Conservation (phyloP, 192 early-diverging fungal genomes). For the Rhizophagus prolifer region DNA sequence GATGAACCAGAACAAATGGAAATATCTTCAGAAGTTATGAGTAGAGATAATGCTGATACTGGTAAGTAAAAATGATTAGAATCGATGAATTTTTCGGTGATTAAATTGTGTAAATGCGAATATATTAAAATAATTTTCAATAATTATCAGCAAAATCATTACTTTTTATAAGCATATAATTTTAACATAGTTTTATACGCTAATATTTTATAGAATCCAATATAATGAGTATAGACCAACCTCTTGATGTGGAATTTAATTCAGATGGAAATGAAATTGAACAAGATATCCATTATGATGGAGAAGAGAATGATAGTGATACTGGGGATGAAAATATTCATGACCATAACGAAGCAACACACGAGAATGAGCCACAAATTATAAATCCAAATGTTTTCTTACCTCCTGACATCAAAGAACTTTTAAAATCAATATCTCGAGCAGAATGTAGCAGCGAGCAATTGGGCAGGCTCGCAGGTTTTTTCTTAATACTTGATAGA, state of each 20-base stretch:
- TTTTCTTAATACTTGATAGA: constrained; percentile 1
- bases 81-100: background rate
- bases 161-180: background rate
- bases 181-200: too few species aligned
- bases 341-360: background rate
- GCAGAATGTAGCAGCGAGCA: background rate
- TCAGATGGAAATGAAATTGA: background rate
- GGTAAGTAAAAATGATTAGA: background rate
- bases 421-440: background rate
- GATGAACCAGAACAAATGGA: constrained; percentile 1
- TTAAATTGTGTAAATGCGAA: background rate
- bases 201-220: background rate
- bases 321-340: background rate
- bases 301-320: background rate
- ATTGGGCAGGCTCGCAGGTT: background rate
- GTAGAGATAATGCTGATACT: constrained; percentile 2
- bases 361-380: background rate
- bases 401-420: background rate
- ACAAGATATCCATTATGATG: background rate
- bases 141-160: background rate
- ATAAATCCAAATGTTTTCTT: background rate
- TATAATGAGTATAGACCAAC: constrained; percentile 10
- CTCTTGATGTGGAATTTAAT: background rate
- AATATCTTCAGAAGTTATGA: background rate
- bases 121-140: background rate